Evolutionary conservation across 176 grass and related monocot species (phyloP).

Genomic region (Aegilops speltoides): DNA sequence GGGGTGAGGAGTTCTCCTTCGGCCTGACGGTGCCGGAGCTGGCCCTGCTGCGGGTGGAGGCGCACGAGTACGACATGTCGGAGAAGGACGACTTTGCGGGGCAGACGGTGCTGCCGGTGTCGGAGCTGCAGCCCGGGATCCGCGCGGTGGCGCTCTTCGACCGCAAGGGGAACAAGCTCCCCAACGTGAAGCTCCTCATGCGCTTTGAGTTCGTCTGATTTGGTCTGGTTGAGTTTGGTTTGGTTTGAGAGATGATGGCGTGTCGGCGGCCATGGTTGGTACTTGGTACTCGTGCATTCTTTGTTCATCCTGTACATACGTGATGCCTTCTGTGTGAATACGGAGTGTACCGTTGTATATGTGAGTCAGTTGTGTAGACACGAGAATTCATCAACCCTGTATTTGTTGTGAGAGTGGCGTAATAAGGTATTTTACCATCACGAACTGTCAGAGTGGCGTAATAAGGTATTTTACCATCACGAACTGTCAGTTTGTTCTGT

Average conservation of each 20-base stretch:
- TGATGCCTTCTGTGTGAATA: neutral
- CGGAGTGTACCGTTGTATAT: neutral
- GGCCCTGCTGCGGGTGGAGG: constrained; percentile 82
- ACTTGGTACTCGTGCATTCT: neutral
- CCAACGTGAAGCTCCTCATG: constrained; percentile 81
- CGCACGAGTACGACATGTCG: constrained; percentile 94
- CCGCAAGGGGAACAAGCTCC: constrained; percentile 57
- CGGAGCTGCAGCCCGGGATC: constrained; percentile 76
- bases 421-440: no score
- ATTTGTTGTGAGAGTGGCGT: neutral
- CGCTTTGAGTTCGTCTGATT: constrained; percentile 61
- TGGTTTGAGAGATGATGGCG: neutral
- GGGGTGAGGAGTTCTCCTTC: constrained; percentile 82
- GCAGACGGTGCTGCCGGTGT: constrained; percentile 71
- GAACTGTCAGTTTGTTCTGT: no score
- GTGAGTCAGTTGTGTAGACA: neutral
- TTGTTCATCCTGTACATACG: neutral
- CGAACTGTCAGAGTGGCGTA: no score
- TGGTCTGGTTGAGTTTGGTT: neutral
- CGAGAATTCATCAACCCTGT: neutral
- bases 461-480: no score
- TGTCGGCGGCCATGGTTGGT: neutral
- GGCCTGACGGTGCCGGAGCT: constrained; percentile 64
- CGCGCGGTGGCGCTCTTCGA: constrained; percentile 71
- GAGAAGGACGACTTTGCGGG: constrained; percentile 95